These are phyloP conservation scores for Durio zibethinus DNA, from an alignment of 345 rosid species.

Conservation along the genomic window DNA sequence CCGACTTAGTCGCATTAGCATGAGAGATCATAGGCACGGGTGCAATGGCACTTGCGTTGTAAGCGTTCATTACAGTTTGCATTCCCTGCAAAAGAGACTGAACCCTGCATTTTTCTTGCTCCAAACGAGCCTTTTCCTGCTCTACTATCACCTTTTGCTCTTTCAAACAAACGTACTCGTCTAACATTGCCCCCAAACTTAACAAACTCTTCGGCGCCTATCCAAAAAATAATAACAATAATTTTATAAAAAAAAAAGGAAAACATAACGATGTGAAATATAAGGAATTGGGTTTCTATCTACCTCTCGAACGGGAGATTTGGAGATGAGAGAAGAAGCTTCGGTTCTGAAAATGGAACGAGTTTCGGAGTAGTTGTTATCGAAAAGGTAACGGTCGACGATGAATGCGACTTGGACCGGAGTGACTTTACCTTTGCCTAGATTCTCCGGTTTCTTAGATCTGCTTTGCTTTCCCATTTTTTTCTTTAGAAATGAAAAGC, in stretches of 20 bases:
- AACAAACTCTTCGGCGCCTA: constrained; percentile 76
- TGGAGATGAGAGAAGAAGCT: constrained; percentile 71
- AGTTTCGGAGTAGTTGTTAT: constrained; percentile 56
- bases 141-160: constrained; percentile 63
- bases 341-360: constrained; percentile 57
- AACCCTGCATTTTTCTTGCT: constrained; percentile 64
- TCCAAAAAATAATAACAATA: neutral
- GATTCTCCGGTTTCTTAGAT: constrained; percentile 35
- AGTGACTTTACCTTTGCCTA: constrained; percentile 68
- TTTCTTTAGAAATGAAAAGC: neutral
- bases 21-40: constrained; percentile 34
- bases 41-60: constrained; percentile 38
- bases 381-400: constrained; percentile 79
- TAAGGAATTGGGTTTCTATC: neutral
- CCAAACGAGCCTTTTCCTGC: constrained; percentile 58
- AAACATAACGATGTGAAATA: neutral
- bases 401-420: constrained; percentile 79
- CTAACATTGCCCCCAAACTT: constrained; percentile 60
- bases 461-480: constrained; percentile 57
- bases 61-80: constrained; percentile 69
- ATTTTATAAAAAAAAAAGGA: neutral
- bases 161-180: constrained; percentile 71
- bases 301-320: constrained; percentile 66
- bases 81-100: constrained; percentile 63
- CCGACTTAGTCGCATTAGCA: constrained; percentile 15